Evolutionary conservation across 148 eudicot genomes (phyloP), one percentile per base, ranked within the genome.

Genomic region (Oxyria digyna): DNA sequence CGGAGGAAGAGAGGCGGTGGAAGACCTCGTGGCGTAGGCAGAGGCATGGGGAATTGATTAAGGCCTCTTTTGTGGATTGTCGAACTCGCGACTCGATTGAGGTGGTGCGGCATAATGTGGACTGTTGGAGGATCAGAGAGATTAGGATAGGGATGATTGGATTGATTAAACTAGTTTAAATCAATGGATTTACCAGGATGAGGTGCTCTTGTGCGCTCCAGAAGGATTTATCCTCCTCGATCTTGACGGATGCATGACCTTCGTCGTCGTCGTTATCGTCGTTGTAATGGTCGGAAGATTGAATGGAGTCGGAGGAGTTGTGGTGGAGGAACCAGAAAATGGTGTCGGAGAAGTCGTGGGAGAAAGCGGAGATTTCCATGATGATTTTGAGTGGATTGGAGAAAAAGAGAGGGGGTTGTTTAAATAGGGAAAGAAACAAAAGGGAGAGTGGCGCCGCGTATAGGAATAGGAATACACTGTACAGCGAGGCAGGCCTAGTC

Each of bases 281-380:
- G 13, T 54, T 13, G 2, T 46, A 68, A 4, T 6, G 3, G 11
- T 18, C 23, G 15, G 37, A 46, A 9, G 33, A 40, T 4, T 42
- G 54, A 21, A 64, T 55, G 38, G 37, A 68, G 8, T 38, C 67
- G 1, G 35, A 46, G 1, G 63, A 35, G 21, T 43, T 64, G 31
- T 71, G 73, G 6, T 79, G 79, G 17, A 79, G 69, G 40, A 75
- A 75, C 41, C 74, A 78, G n/a, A 79, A 79, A 32, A 79, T 70
- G 54, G 72, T 50, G 18, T 68, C 43, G 11, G 74, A 52, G 43
- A 69, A 41, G 24, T 54, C 41, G 21, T 41, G 62, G 32, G 76
- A 72, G 31, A 3, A 15, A 33, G 41, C 21, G 2, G 40, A 63
- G 15, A 31, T 63, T 15, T 54, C 62, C 62, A 54, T 35, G n/a